phyloP scores from a whole-genome alignment of 2,329 filamentous ascomycete genomes.

The Chrysoporthe austroafricana region DNA sequence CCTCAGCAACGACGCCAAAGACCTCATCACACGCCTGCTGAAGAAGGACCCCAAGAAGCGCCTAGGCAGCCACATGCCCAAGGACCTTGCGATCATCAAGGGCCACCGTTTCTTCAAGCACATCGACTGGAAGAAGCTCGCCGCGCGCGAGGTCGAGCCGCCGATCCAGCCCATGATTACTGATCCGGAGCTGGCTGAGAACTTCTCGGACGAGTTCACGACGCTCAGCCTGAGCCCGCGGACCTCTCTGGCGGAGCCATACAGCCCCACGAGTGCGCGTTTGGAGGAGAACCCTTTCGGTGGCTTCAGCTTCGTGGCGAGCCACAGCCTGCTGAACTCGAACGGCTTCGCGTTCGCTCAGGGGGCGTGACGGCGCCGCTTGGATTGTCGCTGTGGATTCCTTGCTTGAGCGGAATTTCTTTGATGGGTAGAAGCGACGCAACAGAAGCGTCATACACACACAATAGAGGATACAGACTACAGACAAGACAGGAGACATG shows the following conservation, averaged over 20 bases:
- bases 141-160: conserved; percentile 78
- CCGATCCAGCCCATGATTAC: conserved; percentile 94
- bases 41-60: conserved; percentile 92
- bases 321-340: conserved; percentile 50
- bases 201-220: conserved; percentile 93
- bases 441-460: neutral
- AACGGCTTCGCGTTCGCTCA: conserved; percentile 25
- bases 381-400: neutral
- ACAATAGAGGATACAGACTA: conserved; percentile 9
- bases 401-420: neutral
- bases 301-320: conserved; percentile 67
- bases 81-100: conserved; percentile 84
- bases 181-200: conserved; percentile 93
- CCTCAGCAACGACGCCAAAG: conserved; percentile 88
- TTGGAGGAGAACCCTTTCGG: conserved; percentile 62
- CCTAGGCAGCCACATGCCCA: conserved; percentile 84
- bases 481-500: neutral
- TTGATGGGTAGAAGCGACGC: neutral
- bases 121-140: conserved; percentile 91
- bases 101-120: conserved; percentile 95
- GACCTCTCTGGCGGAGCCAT: conserved; percentile 37
- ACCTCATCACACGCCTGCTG: conserved; percentile 85
- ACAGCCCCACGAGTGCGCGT: conserved; percentile 41
- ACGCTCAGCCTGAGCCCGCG: conserved; percentile 76
- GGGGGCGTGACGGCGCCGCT: neutral